Evolutionary conservation across 2,329 filamentous ascomycete species (phyloP).

Genomic region (Endothia cerciana): DNA sequence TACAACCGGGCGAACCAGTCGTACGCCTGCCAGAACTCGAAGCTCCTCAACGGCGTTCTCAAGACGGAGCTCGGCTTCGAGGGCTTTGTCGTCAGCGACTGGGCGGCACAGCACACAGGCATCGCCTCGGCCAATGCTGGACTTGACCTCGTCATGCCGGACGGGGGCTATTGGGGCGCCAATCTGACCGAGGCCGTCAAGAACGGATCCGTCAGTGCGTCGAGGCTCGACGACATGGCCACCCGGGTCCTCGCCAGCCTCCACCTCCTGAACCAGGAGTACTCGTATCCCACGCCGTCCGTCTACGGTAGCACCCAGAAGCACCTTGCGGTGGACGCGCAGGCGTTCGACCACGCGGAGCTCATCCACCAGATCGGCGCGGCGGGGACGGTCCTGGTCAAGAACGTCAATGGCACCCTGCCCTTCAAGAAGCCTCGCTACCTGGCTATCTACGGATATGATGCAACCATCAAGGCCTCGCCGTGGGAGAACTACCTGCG

Average conservation of each 20-base stretch:
- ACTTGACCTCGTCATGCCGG: constrained; percentile 73
- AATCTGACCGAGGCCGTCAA: constrained; percentile 63
- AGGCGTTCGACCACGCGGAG: constrained; percentile 14
- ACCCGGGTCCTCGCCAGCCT: constrained; percentile 34
- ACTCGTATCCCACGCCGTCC: constrained; percentile 21
- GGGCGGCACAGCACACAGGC: constrained; percentile 68
- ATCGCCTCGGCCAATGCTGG: constrained; percentile 66
- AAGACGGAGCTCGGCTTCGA: constrained; percentile 65
- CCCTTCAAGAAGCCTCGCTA: constrained; percentile 59
- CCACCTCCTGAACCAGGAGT: constrained; percentile 23
- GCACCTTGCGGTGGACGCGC: constrained; percentile 26
- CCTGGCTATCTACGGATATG: constrained; percentile 58
- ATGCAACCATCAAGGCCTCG: constrained; percentile 55
- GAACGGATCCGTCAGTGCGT: constrained; percentile 61
- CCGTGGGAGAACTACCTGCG: constrained; percentile 26
- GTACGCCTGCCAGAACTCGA: constrained; percentile 72
- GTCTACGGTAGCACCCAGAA: constrained; percentile 24
- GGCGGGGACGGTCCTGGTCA: constrained; percentile 55
- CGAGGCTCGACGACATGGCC: constrained; percentile 61
- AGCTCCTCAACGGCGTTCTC: constrained; percentile 67
- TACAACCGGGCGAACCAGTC: constrained; percentile 34
- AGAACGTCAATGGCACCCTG: constrained; percentile 61
- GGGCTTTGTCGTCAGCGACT: constrained; percentile 71
- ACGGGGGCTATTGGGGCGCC: constrained; percentile 38
- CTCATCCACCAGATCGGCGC: constrained; percentile 28